Evolutionary conservation across 352 stramenopile genomes (phyloP).

Genomic region (Phytophthora nicotianae): DNA sequence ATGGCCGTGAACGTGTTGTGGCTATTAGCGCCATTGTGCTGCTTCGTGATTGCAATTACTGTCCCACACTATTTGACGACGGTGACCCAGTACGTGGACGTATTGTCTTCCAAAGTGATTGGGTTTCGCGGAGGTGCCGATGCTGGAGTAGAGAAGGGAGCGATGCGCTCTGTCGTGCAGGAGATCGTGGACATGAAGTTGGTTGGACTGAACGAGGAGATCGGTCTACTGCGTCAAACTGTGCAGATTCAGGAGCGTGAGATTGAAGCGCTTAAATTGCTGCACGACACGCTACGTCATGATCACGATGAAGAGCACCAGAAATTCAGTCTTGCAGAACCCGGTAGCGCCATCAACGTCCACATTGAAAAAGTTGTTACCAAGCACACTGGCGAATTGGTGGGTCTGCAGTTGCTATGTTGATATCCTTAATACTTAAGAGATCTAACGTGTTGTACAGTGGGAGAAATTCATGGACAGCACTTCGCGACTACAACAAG

Average conservation of each 20-base stretch:
- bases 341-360: conserved; percentile 57
- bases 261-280: conserved; percentile 56
- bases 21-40: conserved; percentile 71
- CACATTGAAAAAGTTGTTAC: conserved; percentile 73
- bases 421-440: not conserved
- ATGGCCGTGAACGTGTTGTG: conserved; percentile 78
- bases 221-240: conserved; percentile 52
- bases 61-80: conserved; percentile 74
- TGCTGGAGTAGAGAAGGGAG: conserved; percentile 50
- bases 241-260: conserved; percentile 62
- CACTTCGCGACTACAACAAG: conserved; percentile 40
- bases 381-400: conserved; percentile 70
- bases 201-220: conserved; percentile 57
- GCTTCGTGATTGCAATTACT: conserved; percentile 71
- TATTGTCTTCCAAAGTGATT: conserved; percentile 52
- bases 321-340: conserved; percentile 65
- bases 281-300: conserved; percentile 64
- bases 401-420: conserved; percentile 25
- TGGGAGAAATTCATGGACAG: conserved; percentile 62
- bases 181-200: conserved; percentile 78
- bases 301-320: conserved; percentile 60
- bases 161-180: conserved; percentile 67
- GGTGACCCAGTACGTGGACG: conserved; percentile 72
- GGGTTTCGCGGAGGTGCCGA: conserved; percentile 19
- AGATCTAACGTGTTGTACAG: conserved; percentile 26